These are phyloP conservation scores for Teratosphaeria destructans DNA, from an alignment of 2,329 filamentous ascomycete species.

Conservation along the genomic window DNA sequence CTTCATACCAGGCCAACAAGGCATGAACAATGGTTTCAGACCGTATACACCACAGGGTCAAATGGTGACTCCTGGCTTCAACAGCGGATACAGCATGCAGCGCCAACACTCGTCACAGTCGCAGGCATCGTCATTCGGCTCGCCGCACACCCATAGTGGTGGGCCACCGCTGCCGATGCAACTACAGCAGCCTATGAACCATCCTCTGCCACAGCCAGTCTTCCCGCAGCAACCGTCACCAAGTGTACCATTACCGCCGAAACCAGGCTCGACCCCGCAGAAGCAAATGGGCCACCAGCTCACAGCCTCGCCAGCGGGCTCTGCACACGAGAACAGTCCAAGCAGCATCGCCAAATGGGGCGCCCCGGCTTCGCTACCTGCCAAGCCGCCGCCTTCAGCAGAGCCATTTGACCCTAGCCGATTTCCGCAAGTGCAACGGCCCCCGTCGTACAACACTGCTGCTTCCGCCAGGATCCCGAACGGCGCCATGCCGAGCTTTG, in stretches of 20 bases:
- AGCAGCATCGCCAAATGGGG: constrained; percentile 48
- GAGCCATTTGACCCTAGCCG: constrained; percentile 16
- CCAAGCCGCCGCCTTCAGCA: constrained; percentile 42
- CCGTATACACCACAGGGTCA: constrained; percentile 16
- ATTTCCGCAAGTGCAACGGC: constrained; percentile 6
- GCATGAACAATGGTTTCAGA: constrained; percentile 1
- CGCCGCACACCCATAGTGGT: constrained; percentile 11
- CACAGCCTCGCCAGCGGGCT: neutral
- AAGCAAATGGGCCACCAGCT: neutral
- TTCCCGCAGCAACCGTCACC: constrained; percentile 26
- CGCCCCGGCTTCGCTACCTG: constrained; percentile 43
- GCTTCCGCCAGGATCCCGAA: constrained; percentile 4
- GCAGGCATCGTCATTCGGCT: constrained; percentile 19
- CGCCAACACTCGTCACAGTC: constrained; percentile 25
- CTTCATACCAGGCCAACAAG: constrained; percentile 59
- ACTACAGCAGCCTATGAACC: constrained; percentile 18
- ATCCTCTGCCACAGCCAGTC: constrained; percentile 29
- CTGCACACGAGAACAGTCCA: neutral
- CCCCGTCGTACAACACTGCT: constrained; percentile 6
- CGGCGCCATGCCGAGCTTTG: constrained; percentile 8
- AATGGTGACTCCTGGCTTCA: constrained; percentile 6
- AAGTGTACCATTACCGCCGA: constrained; percentile 23
- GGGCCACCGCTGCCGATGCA: constrained; percentile 5
- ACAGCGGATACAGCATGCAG: constrained; percentile 12
- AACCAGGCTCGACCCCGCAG: constrained; percentile 12